Percentiles rank a stretch among this genome's conserved stretches.
Evolutionary conservation across 306 rosid species (phyloP).

Genomic region (Acacia crassicarpa): DNA sequence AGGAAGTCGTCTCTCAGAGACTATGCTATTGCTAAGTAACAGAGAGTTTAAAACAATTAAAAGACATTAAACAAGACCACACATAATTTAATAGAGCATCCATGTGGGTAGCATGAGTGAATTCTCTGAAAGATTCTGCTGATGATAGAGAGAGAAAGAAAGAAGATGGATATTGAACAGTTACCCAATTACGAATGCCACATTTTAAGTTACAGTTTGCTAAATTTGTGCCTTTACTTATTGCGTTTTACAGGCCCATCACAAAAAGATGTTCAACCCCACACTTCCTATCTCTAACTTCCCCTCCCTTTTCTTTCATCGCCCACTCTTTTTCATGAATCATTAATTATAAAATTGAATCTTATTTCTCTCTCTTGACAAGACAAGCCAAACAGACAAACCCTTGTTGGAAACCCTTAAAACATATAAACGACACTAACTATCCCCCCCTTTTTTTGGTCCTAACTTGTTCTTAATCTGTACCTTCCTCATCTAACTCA

Average conservation of each 20-base stretch:
- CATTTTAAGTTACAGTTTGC: conserved; percentile 29
- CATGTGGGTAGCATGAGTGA: conserved; percentile 35
- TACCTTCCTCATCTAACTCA: conserved; percentile 30
- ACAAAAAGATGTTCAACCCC: conserved; percentile 30
- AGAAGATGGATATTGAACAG: conserved; percentile 30
- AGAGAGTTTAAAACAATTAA: background rate
- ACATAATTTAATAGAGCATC: background rate
- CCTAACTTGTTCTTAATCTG: conserved; percentile 22
- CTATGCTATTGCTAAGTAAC: background rate
- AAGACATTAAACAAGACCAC: background rate
- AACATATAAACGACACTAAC: background rate
- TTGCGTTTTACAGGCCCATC: conserved; percentile 34
- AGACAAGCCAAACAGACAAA: conserved; percentile 14
- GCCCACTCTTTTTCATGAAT: background rate
- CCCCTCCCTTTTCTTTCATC: background rate
- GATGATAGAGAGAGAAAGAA: background rate
- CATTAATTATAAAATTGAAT: background rate
- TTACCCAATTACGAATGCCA: conserved; percentile 29
- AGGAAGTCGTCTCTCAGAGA: background rate
- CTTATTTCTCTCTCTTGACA: background rate
- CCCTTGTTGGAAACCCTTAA: conserved; percentile 6
- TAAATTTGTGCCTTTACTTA: conserved; percentile 35
- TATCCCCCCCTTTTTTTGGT: background rate
- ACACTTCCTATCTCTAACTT: conserved; percentile 12
- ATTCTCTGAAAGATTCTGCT: conserved; percentile 32